Evolutionary conservation across 2,329 filamentous ascomycete genomes (phyloP).

Genomic region (Neofusicoccum ribis): DNA sequence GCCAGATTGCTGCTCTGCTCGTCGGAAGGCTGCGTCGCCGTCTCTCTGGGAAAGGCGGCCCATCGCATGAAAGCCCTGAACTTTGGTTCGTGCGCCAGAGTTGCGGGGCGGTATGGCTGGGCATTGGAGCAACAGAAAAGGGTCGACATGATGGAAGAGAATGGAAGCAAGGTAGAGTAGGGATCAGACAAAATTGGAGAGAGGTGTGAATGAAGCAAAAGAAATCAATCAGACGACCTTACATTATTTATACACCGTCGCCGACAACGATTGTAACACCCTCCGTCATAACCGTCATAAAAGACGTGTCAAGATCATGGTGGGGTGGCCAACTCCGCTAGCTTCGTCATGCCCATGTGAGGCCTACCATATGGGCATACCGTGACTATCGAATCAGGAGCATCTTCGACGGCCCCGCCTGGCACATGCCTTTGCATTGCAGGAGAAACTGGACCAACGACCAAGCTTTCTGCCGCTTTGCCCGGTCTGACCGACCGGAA

Average conservation of each 20-base stretch:
- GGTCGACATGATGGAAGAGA: constrained; percentile 22
- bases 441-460: too few species aligned
- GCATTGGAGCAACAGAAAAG: constrained; percentile 27
- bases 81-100: constrained; percentile 27
- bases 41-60: constrained; percentile 30
- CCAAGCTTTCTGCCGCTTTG: too few species aligned
- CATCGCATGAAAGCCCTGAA: constrained; percentile 32
- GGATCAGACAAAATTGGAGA: not conserved
- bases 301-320: too few species aligned
- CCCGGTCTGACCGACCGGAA: too few species aligned
- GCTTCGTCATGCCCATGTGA: not conserved
- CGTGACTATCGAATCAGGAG: not conserved
- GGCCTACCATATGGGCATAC: not conserved
- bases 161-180: too few species aligned
- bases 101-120: constrained; percentile 22
- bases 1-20: not conserved
- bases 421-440: too few species aligned
- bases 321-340: too few species aligned
- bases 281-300: too few species aligned
- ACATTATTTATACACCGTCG: too few species aligned
- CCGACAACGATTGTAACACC: too few species aligned
- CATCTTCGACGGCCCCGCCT: not conserved
- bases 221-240: too few species aligned
- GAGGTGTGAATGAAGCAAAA: too few species aligned
- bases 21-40: not conserved